Conservation (phyloP, 2,329 filamentous ascomycete species). For the Aspergillus sp. region DNA sequence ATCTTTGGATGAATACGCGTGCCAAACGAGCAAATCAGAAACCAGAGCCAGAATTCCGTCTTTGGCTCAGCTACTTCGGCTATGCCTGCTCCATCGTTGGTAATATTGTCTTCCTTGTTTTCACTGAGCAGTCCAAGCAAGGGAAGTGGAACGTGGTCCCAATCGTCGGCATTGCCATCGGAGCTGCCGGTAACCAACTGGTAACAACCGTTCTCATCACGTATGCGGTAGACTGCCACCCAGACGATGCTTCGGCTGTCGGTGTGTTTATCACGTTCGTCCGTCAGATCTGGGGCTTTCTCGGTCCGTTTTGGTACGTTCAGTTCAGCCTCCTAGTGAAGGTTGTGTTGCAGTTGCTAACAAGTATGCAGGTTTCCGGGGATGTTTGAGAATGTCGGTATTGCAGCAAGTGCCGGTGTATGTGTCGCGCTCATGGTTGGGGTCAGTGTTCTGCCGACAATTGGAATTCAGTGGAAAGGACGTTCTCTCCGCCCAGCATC, state of each 20-base stretch:
- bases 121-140: conserved; percentile 47
- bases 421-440: conserved; percentile 29
- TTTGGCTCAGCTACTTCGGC: conserved; percentile 60
- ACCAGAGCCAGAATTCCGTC: conserved; percentile 53
- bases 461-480: conserved; percentile 30
- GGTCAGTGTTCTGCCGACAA: conserved; percentile 33
- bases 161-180: conserved; percentile 55
- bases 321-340: not conserved
- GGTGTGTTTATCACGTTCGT: conserved; percentile 63
- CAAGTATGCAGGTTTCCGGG: conserved; percentile 28
- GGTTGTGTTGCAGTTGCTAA: conserved; percentile 14
- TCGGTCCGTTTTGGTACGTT: conserved; percentile 40
- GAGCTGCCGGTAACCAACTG: conserved; percentile 60
- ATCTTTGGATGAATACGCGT: conserved; percentile 56
- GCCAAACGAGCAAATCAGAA: conserved; percentile 35
- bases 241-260: conserved; percentile 55
- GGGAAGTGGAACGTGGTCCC: conserved; percentile 58
- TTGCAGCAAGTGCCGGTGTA: conserved; percentile 34
- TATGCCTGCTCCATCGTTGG: conserved; percentile 54
- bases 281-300: conserved; percentile 42
- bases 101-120: conserved; percentile 58
- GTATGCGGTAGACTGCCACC: conserved; percentile 60
- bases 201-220: conserved; percentile 64
- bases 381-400: conserved; percentile 36
- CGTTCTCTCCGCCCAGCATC: conserved; percentile 4